phyloP scores from a whole-genome alignment of 768 basidiomycete species.

The Leccinum sublutescens region DNA sequence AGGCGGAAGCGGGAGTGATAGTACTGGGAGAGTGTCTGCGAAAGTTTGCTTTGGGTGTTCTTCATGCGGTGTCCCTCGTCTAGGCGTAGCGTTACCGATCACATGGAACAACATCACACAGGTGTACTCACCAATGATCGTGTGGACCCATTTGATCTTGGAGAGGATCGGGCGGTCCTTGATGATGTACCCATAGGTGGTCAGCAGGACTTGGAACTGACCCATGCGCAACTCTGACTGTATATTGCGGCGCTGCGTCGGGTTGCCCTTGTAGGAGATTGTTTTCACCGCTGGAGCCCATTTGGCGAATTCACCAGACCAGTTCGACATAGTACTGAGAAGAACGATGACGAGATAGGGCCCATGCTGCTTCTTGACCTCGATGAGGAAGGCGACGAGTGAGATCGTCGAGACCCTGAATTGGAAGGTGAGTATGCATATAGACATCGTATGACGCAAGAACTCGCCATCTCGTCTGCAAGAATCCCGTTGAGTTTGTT shows the following conservation, averaged over 20 bases:
- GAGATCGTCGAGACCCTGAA: slow-evolving; percentile 93
- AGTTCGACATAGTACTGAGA: slow-evolving; percentile 94
- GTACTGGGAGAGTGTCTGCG: slow-evolving; percentile 85
- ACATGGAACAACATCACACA: not conserved
- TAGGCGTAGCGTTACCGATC: slow-evolving; percentile 26
- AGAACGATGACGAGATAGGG: slow-evolving; percentile 96
- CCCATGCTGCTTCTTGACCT: slow-evolving; percentile 84
- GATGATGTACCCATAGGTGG: slow-evolving; percentile 97
- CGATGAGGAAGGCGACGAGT: slow-evolving; percentile 91
- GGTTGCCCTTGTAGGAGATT: slow-evolving; percentile 91
- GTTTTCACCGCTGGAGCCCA: slow-evolving; percentile 86
- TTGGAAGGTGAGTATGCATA: slow-evolving; percentile 10
- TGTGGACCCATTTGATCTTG: slow-evolving; percentile 94
- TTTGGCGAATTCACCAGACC: slow-evolving; percentile 95
- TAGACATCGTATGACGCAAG: slow-evolving; percentile 1
- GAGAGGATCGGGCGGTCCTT: slow-evolving; percentile 86
- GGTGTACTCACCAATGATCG: slow-evolving; percentile 78
- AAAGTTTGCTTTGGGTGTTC: slow-evolving; percentile 87
- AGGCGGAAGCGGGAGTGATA: slow-evolving; percentile 93
- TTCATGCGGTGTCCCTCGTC: slow-evolving; percentile 99
- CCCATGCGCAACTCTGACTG: slow-evolving; percentile 75
- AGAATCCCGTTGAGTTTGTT: slow-evolving; percentile 94
- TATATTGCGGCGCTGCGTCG: slow-evolving; percentile 71
- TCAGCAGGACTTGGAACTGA: slow-evolving; percentile 89
- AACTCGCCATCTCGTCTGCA: slow-evolving; percentile 86